phyloP scores from a whole-genome alignment of 2,329 filamentous ascomycete species.

The Diplodia scrobiculata region DNA sequence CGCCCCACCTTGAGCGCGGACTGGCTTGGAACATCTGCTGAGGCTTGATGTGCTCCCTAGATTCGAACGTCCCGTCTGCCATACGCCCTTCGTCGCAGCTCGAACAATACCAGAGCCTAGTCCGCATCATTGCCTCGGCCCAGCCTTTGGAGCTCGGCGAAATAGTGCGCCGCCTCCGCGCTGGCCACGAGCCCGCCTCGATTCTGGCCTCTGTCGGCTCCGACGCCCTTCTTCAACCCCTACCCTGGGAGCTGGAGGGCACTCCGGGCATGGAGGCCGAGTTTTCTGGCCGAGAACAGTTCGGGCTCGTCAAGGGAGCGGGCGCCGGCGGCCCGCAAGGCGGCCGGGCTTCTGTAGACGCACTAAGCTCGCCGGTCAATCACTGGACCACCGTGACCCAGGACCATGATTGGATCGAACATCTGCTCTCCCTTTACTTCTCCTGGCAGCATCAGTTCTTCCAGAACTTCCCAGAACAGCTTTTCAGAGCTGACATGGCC shows the following conservation, averaged over 20 bases:
- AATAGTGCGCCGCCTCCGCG: conserved; percentile 32
- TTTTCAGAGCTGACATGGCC: conserved; percentile 32
- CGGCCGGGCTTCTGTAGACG: neutral
- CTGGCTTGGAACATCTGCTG: conserved; percentile 26
- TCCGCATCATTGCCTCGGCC: conserved; percentile 27
- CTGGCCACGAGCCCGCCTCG: conserved; percentile 25
- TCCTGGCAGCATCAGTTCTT: conserved; percentile 34
- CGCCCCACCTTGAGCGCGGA: neutral
- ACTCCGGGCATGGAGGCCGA: conserved; percentile 31
- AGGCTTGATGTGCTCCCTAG: conserved; percentile 19
- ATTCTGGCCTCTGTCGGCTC: conserved; percentile 27
- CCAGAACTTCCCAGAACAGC: conserved; percentile 33
- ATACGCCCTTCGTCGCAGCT: conserved; percentile 2
- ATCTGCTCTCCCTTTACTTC: conserved; percentile 33
- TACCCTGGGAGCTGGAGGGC: conserved; percentile 23
- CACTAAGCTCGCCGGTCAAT: conserved; percentile 13
- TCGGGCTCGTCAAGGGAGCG: conserved; percentile 31
- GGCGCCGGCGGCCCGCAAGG: neutral
- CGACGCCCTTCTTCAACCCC: conserved; percentile 25
- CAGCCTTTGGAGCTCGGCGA: conserved; percentile 31
- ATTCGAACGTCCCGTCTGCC: conserved; percentile 7
- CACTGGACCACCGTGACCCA: conserved; percentile 33
- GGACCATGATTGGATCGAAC: conserved; percentile 30
- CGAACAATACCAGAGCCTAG: conserved; percentile 28
- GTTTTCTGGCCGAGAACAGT: conserved; percentile 29